phyloP scores from a whole-genome alignment of 208 protist genomes.

The Leishmania amazonensis region DNA sequence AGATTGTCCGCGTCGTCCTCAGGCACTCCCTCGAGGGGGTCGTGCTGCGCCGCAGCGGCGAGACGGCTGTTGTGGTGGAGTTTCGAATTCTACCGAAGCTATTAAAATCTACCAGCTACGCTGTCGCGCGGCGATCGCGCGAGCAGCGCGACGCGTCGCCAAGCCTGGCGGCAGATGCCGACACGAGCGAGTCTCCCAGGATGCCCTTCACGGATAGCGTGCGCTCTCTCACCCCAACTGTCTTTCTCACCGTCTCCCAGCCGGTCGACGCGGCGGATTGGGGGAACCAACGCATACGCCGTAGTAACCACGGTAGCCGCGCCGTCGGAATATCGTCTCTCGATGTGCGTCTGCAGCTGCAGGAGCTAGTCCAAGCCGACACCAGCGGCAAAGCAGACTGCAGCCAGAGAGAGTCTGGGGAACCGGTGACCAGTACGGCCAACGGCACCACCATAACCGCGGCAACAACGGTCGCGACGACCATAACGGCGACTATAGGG shows the following conservation, averaged over 20 bases:
- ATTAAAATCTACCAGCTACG: slow-evolving; percentile 19
- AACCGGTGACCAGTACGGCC: background rate
- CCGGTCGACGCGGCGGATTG: background rate
- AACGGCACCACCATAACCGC: background rate
- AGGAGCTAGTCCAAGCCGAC: slow-evolving; percentile 10
- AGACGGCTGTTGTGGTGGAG: slow-evolving; percentile 27
- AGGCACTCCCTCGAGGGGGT: slow-evolving; percentile 20
- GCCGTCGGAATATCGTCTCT: background rate
- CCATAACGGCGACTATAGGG: background rate
- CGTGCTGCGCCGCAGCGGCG: slow-evolving; percentile 23
- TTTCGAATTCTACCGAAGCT: slow-evolving; percentile 16
- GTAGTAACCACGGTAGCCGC: background rate
- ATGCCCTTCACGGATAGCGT: background rate
- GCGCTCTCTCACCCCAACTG: background rate
- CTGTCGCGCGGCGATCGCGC: background rate
- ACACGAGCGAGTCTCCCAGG: background rate
- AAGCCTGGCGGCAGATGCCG: background rate
- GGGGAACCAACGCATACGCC: background rate
- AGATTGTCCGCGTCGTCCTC: slow-evolving; percentile 24
- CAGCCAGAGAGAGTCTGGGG: background rate
- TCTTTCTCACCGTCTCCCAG: background rate
- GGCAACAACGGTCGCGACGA: background rate
- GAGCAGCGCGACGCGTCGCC: background rate
- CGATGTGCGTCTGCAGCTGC: slow-evolving; percentile 5
- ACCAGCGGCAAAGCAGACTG: slow-evolving; percentile 6